Evolutionary conservation across 495 filamentous ascomycete species (phyloP), one percentile per base, ranked within the genome.

Genomic region (Neurospora sp.): DNA sequence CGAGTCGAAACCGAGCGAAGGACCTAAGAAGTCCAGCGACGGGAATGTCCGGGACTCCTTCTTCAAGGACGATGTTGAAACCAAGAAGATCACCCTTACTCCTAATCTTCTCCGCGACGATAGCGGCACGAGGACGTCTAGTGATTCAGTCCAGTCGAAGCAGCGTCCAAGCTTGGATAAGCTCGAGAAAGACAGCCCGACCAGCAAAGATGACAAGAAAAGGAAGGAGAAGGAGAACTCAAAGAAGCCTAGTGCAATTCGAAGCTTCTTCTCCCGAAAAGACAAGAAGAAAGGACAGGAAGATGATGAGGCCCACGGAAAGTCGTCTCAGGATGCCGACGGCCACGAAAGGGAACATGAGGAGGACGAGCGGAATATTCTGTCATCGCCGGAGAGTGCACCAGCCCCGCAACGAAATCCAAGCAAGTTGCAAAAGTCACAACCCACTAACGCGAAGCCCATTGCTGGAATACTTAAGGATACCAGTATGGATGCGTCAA

Each of bases 61-160:
- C 85, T 98, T 97, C 86, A 96, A 94, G 81, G 96, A 98, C 74
- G 96, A 99, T 75, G 90, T 92, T 42, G 96, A 98, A 78, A 97
- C 96, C 1, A 92, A 95, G 81, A 99, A 99, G 84, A 97, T 99
- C 74, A 97, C 94, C 3, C 86, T 99, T 40, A 99, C 96, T 0
- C 96, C 96, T 14, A 97, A 95, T 74, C 84, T 99, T n/a, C 85
- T 98, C 44, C 89, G 96, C 17, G 95, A 98, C 73, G 94, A 97
- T 75, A 85, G 83, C 61, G 87, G 86, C n/a, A 81, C 86, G 8
- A 79, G 88, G 69, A 81, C 82, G 9, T 89, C 89, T 16, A 86
- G 75, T 75, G 92, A 94, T 37, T 86, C 87, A 39, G 90, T 88
- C 82, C 91, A 94, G 70, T 82, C 83, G 45, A 83, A 82, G 71